Evolutionary conservation across 352 stramenopile genomes (phyloP).

Genomic region (Pythium brachiatum): DNA sequence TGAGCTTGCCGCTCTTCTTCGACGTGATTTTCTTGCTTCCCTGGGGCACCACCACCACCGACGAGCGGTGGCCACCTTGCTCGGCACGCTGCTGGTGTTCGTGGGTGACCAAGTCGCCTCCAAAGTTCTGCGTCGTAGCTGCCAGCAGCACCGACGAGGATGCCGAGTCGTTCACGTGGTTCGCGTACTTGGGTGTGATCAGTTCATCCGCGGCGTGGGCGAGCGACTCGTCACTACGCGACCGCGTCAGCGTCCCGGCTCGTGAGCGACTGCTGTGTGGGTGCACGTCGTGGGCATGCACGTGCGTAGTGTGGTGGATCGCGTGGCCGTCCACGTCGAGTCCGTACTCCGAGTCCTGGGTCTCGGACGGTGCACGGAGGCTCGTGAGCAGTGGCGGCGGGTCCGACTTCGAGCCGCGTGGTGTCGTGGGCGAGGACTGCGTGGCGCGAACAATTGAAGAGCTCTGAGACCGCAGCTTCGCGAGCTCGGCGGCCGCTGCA

Average conservation of each 20-base stretch:
- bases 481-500: slow-evolving; percentile 52
- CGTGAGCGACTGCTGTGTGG: slow-evolving; percentile 32
- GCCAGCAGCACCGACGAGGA: slow-evolving; percentile 71
- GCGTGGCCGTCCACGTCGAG: slow-evolving; percentile 48
- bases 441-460: slow-evolving; percentile 29
- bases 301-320: slow-evolving; percentile 18
- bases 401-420: slow-evolving; percentile 19
- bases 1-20: slow-evolving; percentile 62
- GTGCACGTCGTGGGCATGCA: slow-evolving; percentile 14
- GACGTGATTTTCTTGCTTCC: slow-evolving; percentile 36
- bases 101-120: slow-evolving; percentile 75
- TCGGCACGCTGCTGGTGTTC: slow-evolving; percentile 73
- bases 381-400: slow-evolving; percentile 32
- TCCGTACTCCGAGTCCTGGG: slow-evolving; percentile 66
- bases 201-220: slow-evolving; percentile 21
- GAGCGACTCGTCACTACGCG: slow-evolving; percentile 72
- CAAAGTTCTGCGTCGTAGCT: slow-evolving; percentile 84
- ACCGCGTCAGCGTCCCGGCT: slow-evolving; percentile 59
- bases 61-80: slow-evolving; percentile 67
- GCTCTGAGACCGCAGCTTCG: slow-evolving; percentile 55
- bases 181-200: slow-evolving; percentile 61
- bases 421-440: slow-evolving; percentile 12
- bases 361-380: slow-evolving; percentile 48
- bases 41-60: slow-evolving; percentile 40
- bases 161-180: slow-evolving; percentile 67